Base-by-base conservation (phyloP, 805 yeast species). In the Pichia manshurica region DNA sequence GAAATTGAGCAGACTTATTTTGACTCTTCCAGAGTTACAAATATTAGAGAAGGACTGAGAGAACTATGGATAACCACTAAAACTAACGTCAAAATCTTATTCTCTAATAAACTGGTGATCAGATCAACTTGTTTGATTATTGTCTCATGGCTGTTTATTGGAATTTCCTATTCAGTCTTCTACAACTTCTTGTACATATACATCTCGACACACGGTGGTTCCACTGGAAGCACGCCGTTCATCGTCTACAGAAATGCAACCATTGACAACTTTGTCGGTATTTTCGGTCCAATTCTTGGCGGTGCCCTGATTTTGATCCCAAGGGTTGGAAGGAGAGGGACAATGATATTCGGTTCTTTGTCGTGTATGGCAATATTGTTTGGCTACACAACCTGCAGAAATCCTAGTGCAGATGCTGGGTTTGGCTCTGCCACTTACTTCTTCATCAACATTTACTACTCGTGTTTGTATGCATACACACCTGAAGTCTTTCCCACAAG, bases 401-500 rank as follows among this genome's bases (percentile, higher is more conserved):
- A 81, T 0, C 67, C 77, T 40, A 65, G 73, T 6, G 78, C 71
- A 66, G 79, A 78, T 58, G 79, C 82, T 43, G 75, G 72, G 6
- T 68, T 73, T 44, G 66, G 70, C 31, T 62, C 75, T 12, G 73
- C 74, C 32, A 77, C 82, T 16, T 78, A 75, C 50, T 62, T 73
- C 57, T 67, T 69, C 48, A 56, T 72, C 49, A 68, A 72, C 60
- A 67, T 78, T 47, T 77, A 77, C 57, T 80, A 77, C 58, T 83
- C 81, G 4, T 74, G 77, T 20, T 63, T 81, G 19, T 81, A 79
- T 56, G 86, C 85, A 4, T 80, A 78, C 57, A 79, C 85, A 3
- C 87, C 86, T 0, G 84, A 81, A 57, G 75, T 78, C 20, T 72
- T 81, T 61, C 81, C 81, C 35, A 64, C 77, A 0, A 61, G 67